These are phyloP conservation scores for Globisporangium splendens DNA, from an alignment of 352 stramenopile genomes.

Conservation along the genomic window DNA sequence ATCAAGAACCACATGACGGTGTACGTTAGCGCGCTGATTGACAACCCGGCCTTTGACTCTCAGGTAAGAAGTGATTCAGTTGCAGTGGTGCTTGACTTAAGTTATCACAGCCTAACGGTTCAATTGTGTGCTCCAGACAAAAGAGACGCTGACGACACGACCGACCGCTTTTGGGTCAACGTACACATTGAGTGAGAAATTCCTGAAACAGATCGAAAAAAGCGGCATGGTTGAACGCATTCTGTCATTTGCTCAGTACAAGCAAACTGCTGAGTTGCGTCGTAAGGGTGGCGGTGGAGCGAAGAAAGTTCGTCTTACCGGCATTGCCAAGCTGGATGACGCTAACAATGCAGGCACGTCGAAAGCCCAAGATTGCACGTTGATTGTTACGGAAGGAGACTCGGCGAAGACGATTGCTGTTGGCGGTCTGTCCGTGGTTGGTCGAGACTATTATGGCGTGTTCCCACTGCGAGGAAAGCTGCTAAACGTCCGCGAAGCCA, in stretches of 20 bases:
- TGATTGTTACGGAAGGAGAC: conserved; percentile 99
- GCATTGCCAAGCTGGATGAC: conserved; percentile 97
- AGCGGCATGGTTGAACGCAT: conserved; percentile 90
- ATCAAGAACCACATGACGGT: conserved; percentile 95
- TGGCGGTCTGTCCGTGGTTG: conserved; percentile 94
- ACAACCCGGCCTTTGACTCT: conserved; percentile 98
- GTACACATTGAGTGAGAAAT: conserved; percentile 84
- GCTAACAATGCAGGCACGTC: conserved; percentile 94
- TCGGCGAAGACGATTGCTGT: conserved; percentile 97
- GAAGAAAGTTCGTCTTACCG: conserved; percentile 83
- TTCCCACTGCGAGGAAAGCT: conserved; percentile 98
- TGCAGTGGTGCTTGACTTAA: not conserved
- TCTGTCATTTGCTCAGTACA: conserved; percentile 90
- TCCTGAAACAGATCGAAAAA: conserved; percentile 86
- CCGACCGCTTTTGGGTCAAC: conserved; percentile 82
- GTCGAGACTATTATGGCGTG: conserved; percentile 95
- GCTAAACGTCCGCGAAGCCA: conserved; percentile 99
- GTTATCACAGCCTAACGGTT: not conserved
- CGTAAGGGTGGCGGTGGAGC: conserved; percentile 74
- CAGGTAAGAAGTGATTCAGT: conserved; percentile 55
- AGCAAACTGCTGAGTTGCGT: conserved; percentile 89
- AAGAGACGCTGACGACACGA: conserved; percentile 95
- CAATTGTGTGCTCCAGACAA: conserved; percentile 66
- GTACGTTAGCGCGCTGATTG: conserved; percentile 96
- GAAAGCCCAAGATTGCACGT: conserved; percentile 90